Conservation (phyloP, 495 filamentous ascomycete genomes). For the Lasiosphaeriaceae sp. region DNA sequence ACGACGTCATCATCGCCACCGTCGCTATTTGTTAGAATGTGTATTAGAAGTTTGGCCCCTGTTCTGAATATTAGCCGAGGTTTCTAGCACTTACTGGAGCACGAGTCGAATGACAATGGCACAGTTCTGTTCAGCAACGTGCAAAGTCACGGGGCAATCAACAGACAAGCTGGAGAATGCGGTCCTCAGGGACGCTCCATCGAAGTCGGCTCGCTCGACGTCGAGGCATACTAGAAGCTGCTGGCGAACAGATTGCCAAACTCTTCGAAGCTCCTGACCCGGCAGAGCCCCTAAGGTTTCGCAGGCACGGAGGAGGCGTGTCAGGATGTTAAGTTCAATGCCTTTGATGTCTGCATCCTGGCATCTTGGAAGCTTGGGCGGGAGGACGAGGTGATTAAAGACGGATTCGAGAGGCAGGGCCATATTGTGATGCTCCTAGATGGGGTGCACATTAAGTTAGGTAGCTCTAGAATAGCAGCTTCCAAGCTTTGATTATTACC, state of each 20-base stretch:
- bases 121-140: not conserved
- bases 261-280: not conserved
- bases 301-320: not conserved
- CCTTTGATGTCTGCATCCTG: not conserved
- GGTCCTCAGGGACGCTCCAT: not conserved
- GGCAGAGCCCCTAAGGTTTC: not conserved
- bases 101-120: not conserved
- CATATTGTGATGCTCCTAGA: no score
- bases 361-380: slow-evolving; percentile 1
- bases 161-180: slow-evolving; percentile 1
- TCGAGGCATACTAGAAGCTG: not conserved
- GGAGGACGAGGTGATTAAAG: slow-evolving; percentile 1
- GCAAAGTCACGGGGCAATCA: not conserved
- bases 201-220: not conserved
- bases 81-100: not conserved
- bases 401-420: not conserved
- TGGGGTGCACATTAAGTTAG: no score
- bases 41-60: no score
- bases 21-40: not conserved
- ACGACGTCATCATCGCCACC: slow-evolving; percentile 2
- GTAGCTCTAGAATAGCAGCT: no score
- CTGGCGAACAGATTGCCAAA: not conserved
- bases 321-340: not conserved
- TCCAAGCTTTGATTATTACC: no score
- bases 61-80: no score